Evolutionary conservation across 257 asterid species (phyloP), one percentile per base, ranked within the genome.

Genomic region (Verbascum thapsus): DNA sequence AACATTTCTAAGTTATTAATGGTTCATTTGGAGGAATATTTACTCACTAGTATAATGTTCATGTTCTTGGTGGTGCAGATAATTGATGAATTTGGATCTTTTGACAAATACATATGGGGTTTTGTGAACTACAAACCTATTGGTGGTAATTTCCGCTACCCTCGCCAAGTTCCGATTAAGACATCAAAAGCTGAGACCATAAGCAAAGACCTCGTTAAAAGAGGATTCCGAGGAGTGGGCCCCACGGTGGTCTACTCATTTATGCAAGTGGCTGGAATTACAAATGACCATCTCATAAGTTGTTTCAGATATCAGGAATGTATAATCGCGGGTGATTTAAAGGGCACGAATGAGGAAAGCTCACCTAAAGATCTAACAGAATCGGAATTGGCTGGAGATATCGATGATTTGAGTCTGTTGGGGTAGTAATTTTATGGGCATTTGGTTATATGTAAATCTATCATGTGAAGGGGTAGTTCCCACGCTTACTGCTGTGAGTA

Each of bases 171-270:
- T 50, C 99, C 99, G 54, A 89, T 82, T 23, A 84, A 82, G 76
- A 87, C 94, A 41, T 92, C 97, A 7, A 92, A 92, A 76, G 95
- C 99, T 17, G 99, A 89, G 51, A 71, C 87, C 51, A 87, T 92
- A 52, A 92, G 99, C 87, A 89, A 89, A 78, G 99, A 89, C 76
- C 85, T 92, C 0, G 85, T 89, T 30, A 76, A 87, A 70, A 85
- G 99, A 79, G 99, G 97, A 32, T 87, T 92, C 19, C 88, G 97
- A 40, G 97, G 99, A 61, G 95, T 89, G 10, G 99, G 97, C 5
- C 99, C 96, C 10, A 92, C 97, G n/a, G 97, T 84, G 0, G 84
- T 87, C 40, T 89, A 92, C 84, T 89, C 99, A 0, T 92, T 92
- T 67, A 92, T 92, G 97, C 99, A 92, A 74, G 96, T 71, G 16